Evolutionary conservation across 495 filamentous ascomycete genomes (phyloP).

Genomic region (Aspergillus cavernicola): DNA sequence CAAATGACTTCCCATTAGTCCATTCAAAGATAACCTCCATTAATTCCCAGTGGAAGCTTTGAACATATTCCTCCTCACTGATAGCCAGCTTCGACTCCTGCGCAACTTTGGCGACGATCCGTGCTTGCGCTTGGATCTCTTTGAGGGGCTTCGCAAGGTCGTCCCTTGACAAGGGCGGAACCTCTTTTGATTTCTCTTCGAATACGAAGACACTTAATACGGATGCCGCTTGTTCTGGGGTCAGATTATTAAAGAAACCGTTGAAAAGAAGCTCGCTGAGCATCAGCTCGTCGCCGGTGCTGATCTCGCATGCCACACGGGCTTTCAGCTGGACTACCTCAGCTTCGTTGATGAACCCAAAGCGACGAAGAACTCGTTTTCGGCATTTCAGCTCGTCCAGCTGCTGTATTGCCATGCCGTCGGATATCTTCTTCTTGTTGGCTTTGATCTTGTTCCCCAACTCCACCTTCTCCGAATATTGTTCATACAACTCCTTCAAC

Average conservation of each 20-base stretch:
- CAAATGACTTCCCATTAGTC: constrained; percentile 88
- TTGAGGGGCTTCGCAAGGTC: constrained; percentile 81
- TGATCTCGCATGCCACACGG: constrained; percentile 95
- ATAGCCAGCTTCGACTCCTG: constrained; percentile 86
- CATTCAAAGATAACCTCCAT: constrained; percentile 96
- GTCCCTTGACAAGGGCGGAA: constrained; percentile 60
- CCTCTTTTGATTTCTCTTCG: constrained; percentile 83
- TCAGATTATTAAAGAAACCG: constrained; percentile 93
- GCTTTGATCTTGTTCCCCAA: constrained; percentile 73
- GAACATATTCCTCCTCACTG: constrained; percentile 88
- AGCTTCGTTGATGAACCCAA: constrained; percentile 89
- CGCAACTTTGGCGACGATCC: constrained; percentile 85
- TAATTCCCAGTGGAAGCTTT: constrained; percentile 82
- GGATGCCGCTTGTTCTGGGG: constrained; percentile 79
- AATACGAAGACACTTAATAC: constrained; percentile 91
- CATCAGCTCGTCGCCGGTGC: constrained; percentile 86
- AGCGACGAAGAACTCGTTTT: constrained; percentile 93
- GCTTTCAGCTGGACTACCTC: constrained; percentile 96
- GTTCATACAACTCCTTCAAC: constrained; percentile 74
- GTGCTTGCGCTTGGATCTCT: constrained; percentile 79
- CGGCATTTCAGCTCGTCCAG: constrained; percentile 93
- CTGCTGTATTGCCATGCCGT: constrained; percentile 81
- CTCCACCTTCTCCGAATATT: constrained; percentile 78
- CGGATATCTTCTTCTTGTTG: constrained; percentile 78
- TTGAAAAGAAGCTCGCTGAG: constrained; percentile 93